Evolutionary conservation across 139 green algal genomes (phyloP), one percentile per base, ranked within the genome.

Genomic region (Tetradesmus lagerheimii): DNA sequence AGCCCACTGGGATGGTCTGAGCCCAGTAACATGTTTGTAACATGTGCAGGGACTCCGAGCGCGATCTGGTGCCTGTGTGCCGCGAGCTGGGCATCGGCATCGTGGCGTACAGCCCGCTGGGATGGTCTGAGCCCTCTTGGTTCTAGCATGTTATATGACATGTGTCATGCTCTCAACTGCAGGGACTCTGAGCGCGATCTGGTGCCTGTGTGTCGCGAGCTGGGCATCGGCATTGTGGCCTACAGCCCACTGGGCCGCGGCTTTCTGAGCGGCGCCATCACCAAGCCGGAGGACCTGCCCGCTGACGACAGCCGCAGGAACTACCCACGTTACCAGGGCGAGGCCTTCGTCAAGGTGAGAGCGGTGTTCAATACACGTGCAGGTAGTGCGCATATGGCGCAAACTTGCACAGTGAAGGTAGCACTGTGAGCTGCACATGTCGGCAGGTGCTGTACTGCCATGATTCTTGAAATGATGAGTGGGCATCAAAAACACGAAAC

Each of bases 71-170:
- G 1, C 95, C 94, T 0, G 81, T 88, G 11, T 95, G 92, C 77
- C 80, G 93, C 9, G 95, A 96, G 94, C 92, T 97, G 34, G 95
- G 95, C 62, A 96, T 97, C 29, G 95, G 95, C 29, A 93, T 97
- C 29, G 89, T 96, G 23, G 89, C 93, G 23, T 97, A 96, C 92
- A 93, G 85, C 14, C 93, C 94, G 0, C 89, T 97, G 38, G 93
- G 93, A 66, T 16, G 29, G 34, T 29, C n/a, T n/a, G n/a, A n/a
- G n/a, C n/a, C n/a, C n/a, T n/a, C n/a, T 90, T 23, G 91, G 88
- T 62, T 94, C 91, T 35, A 27, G 92, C 96, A 11, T 97, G 25
- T n/a, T n/a, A n/a, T 34, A 74, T 29, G 4, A 74, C 62, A 29
- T 41, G 35, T 79, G n/a, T 31, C 84, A 15, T 11, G 39, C 47